Percentiles rank a stretch among this genome's conserved stretches.
Evolutionary conservation across 2,329 filamentous ascomycete genomes (phyloP).

Genomic region (Aspergillus proliferans): DNA sequence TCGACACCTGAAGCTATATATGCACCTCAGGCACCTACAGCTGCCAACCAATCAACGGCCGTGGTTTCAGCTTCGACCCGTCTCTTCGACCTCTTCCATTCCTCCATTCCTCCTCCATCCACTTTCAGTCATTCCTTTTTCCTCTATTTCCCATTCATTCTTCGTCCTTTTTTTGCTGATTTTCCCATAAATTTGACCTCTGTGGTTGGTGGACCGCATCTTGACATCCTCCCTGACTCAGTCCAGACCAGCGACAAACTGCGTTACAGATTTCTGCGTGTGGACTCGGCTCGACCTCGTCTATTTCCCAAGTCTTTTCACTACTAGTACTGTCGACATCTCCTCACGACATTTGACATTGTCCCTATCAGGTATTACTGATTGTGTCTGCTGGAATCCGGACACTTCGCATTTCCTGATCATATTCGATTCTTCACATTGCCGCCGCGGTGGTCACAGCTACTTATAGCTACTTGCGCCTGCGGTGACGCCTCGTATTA

Average conservation of each 20-base stretch:
- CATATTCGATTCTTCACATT: no score
- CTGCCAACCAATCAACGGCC: neutral
- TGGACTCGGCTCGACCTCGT: neutral
- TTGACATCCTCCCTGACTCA: neutral
- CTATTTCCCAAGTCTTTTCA: neutral
- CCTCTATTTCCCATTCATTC: slow-evolving; percentile 1
- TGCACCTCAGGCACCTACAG: slow-evolving; percentile 10
- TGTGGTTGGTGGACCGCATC: neutral
- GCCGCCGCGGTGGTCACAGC: no score
- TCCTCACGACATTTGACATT: no score
- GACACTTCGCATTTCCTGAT: no score
- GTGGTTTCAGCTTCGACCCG: neutral
- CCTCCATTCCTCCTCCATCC: slow-evolving; percentile 1
- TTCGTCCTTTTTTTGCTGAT: neutral
- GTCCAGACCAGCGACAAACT: neutral
- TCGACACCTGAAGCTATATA: neutral
- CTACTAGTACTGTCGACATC: neutral
- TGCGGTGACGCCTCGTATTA: no score
- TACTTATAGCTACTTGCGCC: no score
- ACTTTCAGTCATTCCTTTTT: neutral
- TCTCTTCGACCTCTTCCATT: slow-evolving; percentile 1
- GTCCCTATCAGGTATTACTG: no score
- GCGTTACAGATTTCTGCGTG: neutral
- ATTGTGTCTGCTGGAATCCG: no score
- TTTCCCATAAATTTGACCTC: neutral